A percentile compares a stretch with the other conserved stretches of the same genome.
phyloP scores from a whole-genome alignment of 345 rosid species.

The Salix arbutifolia region DNA sequence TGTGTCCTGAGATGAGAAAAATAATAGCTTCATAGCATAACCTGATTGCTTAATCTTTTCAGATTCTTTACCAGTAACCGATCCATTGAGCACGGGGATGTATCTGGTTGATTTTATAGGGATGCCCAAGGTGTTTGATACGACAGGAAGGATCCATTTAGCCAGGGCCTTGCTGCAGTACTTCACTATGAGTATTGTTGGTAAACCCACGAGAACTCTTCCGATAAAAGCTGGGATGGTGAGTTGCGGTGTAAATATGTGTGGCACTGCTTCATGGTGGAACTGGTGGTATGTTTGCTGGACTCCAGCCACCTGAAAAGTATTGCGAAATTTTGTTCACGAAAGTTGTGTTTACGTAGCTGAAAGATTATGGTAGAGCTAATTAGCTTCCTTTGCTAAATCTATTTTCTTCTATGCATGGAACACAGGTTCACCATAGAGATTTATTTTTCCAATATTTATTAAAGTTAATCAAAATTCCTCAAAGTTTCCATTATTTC shows the following conservation, averaged over 20 bases:
- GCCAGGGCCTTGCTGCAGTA: constrained; percentile 91
- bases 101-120: constrained; percentile 68
- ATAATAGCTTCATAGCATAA: constrained; percentile 49
- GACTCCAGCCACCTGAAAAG: constrained; percentile 68
- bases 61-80: constrained; percentile 36
- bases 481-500: background rate
- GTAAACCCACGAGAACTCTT: constrained; percentile 73
- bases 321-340: background rate
- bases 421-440: background rate
- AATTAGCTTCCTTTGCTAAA: background rate
- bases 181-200: constrained; percentile 77
- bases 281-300: constrained; percentile 84
- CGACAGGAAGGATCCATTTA: constrained; percentile 74
- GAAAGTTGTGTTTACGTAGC: background rate
- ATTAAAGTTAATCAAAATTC: background rate
- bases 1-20: constrained; percentile 37
- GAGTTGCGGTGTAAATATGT: constrained; percentile 53
- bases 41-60: constrained; percentile 48
- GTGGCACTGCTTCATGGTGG: constrained; percentile 78
- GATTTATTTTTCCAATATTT: background rate
- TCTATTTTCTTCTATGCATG: background rate
- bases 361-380: background rate
- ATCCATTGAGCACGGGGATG: constrained; percentile 54
- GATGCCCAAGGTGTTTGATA: constrained; percentile 68
- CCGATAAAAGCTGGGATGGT: constrained; percentile 41